Evolutionary conservation across 1,284 basidiomycete genomes (phyloP).

Genomic region (Pyrrhoderma lamaoense): DNA sequence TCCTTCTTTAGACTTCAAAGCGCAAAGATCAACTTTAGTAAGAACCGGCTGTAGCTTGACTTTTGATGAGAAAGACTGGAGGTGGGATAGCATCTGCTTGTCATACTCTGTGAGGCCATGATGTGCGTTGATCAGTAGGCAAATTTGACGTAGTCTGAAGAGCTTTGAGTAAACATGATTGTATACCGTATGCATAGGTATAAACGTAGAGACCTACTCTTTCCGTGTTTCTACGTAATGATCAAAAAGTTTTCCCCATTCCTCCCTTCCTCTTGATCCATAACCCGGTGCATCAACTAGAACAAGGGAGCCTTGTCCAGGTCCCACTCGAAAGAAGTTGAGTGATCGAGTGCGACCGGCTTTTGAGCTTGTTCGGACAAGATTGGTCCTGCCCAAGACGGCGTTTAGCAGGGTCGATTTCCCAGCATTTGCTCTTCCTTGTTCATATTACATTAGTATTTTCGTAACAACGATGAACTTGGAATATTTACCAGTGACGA

Average conservation of each 20-base stretch:
- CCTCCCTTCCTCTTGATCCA: constrained; percentile 59
- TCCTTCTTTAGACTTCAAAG: constrained; percentile 22
- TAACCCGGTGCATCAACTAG: constrained; percentile 76
- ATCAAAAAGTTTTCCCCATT: constrained; percentile 66
- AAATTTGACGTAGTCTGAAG: constrained; percentile 56
- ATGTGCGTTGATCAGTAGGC: constrained; percentile 59
- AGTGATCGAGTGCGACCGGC: constrained; percentile 55
- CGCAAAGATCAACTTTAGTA: constrained; percentile 57
- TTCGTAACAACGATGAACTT: not conserved
- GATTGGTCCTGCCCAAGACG: constrained; percentile 46
- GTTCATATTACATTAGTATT: not conserved
- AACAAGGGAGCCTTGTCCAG: constrained; percentile 46
- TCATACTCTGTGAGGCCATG: constrained; percentile 55
- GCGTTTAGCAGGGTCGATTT: constrained; percentile 70
- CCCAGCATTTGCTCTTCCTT: constrained; percentile 55
- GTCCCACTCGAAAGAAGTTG: constrained; percentile 63
- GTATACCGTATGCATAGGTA: too few relatives aligned
- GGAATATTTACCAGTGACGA: constrained; percentile 39
- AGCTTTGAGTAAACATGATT: too few relatives aligned
- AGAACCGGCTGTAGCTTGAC: constrained; percentile 56
- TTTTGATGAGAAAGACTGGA: constrained; percentile 32
- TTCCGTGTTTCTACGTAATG: constrained; percentile 51
- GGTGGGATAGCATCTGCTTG: constrained; percentile 48
- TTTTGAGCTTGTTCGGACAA: constrained; percentile 53
- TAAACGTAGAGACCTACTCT: constrained; percentile 38